Conservation (phyloP, 2,329 filamentous ascomycete species). For the Alternaria tenuissima region DNA sequence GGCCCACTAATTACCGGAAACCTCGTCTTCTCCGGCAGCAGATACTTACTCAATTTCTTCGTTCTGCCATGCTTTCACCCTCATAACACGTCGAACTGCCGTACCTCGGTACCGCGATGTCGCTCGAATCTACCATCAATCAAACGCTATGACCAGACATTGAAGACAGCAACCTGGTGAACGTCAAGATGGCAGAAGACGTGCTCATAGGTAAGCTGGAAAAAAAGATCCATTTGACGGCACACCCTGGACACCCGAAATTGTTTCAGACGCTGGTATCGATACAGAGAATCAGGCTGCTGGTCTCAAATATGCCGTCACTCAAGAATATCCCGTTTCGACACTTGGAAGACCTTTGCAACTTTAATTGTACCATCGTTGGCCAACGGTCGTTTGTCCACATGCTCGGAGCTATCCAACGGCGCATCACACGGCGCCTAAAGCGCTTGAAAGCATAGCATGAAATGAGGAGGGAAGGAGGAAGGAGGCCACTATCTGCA, state of each 20-base stretch:
- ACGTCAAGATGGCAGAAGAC: neutral
- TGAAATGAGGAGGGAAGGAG: neutral
- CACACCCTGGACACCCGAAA: neutral
- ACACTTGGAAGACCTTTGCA: neutral
- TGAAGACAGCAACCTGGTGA: neutral
- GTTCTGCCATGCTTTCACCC: neutral
- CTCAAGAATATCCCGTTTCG: neutral
- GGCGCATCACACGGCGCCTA: neutral
- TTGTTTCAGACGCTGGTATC: neutral
- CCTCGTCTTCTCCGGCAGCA: neutral
- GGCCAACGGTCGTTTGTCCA: neutral
- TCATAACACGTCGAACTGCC: neutral
- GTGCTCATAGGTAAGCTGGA: neutral
- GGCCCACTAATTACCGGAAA: neutral
- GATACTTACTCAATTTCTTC: neutral
- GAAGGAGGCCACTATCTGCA: neutral
- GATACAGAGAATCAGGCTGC: neutral
- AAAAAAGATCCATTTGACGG: neutral
- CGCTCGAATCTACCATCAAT: neutral
- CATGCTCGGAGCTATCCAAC: neutral
- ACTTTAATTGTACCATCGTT: neutral
- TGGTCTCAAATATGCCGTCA: neutral
- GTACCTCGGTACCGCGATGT: neutral
- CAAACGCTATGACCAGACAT: neutral
- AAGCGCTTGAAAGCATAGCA: neutral